These are phyloP conservation scores for Andrographis paniculata DNA, from an alignment of 305 asterid genomes.

Conservation along the genomic window DNA sequence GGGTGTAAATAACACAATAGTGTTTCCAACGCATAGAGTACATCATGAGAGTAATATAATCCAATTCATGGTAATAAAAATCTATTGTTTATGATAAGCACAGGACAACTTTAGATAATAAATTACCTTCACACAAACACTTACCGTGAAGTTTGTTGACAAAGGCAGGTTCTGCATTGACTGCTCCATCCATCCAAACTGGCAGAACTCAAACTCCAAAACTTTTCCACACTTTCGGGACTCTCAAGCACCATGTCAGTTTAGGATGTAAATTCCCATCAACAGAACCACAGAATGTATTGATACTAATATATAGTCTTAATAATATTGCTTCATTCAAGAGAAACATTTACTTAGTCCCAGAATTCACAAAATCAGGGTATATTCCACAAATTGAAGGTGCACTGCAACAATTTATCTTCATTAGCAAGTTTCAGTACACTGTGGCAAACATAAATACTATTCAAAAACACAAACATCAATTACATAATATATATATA, in stretches of 20 bases:
- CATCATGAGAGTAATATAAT: conserved; percentile 9
- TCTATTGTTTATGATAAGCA: conserved; percentile 8
- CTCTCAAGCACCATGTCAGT: not conserved
- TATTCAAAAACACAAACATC: not conserved
- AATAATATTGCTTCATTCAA: too few relatives aligned
- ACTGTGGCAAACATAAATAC: conserved; percentile 7
- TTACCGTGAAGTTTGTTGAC: not conserved
- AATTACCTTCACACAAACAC: not conserved
- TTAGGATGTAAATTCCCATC: not conserved
- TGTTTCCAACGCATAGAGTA: conserved; percentile 11
- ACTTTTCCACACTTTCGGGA: not conserved
- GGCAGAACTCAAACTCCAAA: not conserved
- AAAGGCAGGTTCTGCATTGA: not conserved
- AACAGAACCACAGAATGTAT: too few relatives aligned
- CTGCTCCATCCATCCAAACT: not conserved
- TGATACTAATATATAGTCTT: too few relatives aligned
- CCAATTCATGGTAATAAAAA: conserved; percentile 16
- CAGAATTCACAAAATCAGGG: not conserved
- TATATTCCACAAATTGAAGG: not conserved
- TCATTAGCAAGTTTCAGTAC: not conserved
- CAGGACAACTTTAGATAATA: not conserved
- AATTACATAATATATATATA: conserved; percentile 14
- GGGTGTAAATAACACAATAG: conserved; percentile 31
- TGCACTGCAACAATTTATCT: conserved; percentile 1
- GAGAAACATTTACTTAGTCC: conserved; percentile 1